A percentile compares a stretch with the other conserved stretches of the same genome.
phyloP scores from a whole-genome alignment of 2,329 filamentous ascomycete species.

The Chlorencoelia australis region DNA sequence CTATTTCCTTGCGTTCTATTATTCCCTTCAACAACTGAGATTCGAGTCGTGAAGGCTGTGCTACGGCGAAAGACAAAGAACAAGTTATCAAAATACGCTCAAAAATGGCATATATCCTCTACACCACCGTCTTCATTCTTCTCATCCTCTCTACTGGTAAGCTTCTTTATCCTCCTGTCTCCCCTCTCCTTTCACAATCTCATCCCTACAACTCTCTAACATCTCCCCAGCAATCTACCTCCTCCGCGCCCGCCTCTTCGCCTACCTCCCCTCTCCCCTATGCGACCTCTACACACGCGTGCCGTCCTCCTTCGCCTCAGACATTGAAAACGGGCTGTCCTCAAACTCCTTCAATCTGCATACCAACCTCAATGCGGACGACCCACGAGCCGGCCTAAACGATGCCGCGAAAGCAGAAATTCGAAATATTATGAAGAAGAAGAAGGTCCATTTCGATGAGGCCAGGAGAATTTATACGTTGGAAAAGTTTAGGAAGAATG shows the following conservation, averaged over 20 bases:
- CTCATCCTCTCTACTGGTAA: slow-evolving; percentile 61
- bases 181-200: not conserved
- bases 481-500: slow-evolving; percentile 73
- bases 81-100: too few relatives aligned
- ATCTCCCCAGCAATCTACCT: slow-evolving; percentile 56
- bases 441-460: slow-evolving; percentile 79
- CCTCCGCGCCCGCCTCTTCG: slow-evolving; percentile 48
- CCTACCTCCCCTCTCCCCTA: slow-evolving; percentile 42
- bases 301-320: slow-evolving; percentile 65
- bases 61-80: too few relatives aligned
- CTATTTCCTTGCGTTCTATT: too few relatives aligned
- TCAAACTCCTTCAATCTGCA: slow-evolving; percentile 75
- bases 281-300: slow-evolving; percentile 66
- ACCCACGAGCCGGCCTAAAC: slow-evolving; percentile 73
- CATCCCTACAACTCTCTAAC: slow-evolving; percentile 10
- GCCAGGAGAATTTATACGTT: slow-evolving; percentile 80
- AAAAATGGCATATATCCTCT: slow-evolving; percentile 73
- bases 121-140: slow-evolving; percentile 61
- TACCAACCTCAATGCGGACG: slow-evolving; percentile 69
- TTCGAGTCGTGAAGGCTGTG: too few relatives aligned
- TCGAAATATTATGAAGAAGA: slow-evolving; percentile 80
- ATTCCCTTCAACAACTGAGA: too few relatives aligned
- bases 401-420: slow-evolving; percentile 72
- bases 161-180: slow-evolving; percentile 14
- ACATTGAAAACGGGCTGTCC: slow-evolving; percentile 80